These are phyloP conservation scores for Purpureocillium lavendulum DNA, from an alignment of 2,329 filamentous ascomycete species.

Conservation along the genomic window DNA sequence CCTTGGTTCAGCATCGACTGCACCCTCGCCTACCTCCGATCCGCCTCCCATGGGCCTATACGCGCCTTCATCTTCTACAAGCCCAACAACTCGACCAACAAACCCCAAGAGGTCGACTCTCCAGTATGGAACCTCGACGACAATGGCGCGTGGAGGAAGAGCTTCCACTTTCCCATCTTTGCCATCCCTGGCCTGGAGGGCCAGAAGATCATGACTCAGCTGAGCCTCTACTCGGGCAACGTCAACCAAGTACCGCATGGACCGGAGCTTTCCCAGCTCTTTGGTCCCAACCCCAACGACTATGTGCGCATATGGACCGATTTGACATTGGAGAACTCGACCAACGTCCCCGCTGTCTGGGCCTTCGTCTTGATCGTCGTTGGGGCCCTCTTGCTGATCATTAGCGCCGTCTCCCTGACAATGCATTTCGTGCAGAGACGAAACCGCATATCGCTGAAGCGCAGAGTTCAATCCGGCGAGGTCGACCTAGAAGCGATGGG, in stretches of 20 bases:
- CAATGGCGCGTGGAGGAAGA: constrained; percentile 59
- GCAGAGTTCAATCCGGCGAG: constrained; percentile 67
- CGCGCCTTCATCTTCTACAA: constrained; percentile 57
- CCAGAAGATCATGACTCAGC: constrained; percentile 57
- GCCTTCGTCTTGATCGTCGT: constrained; percentile 66
- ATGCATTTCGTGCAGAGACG: constrained; percentile 74
- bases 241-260: constrained; percentile 54
- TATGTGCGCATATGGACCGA: constrained; percentile 54
- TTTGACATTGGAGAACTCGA: constrained; percentile 36
- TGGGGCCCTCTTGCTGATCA: constrained; percentile 60
- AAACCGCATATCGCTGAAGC: constrained; percentile 58
- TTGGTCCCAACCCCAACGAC: constrained; percentile 46
- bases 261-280: constrained; percentile 44
- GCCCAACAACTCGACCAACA: constrained; percentile 44
- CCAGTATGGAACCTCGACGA: constrained; percentile 64
- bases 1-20: constrained; percentile 77
- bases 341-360: constrained; percentile 67
- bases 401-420: constrained; percentile 55
- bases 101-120: constrained; percentile 59
- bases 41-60: constrained; percentile 49
- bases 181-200: constrained; percentile 66
- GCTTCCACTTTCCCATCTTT: constrained; percentile 74
- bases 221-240: constrained; percentile 71
- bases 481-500: constrained; percentile 81
- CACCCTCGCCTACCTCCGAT: constrained; percentile 61